A percentile compares a stretch with the other conserved stretches of the same genome.
Evolutionary conservation across 2,329 filamentous ascomycete species (phyloP).

Genomic region (Pseudogymnoascus sp.): DNA sequence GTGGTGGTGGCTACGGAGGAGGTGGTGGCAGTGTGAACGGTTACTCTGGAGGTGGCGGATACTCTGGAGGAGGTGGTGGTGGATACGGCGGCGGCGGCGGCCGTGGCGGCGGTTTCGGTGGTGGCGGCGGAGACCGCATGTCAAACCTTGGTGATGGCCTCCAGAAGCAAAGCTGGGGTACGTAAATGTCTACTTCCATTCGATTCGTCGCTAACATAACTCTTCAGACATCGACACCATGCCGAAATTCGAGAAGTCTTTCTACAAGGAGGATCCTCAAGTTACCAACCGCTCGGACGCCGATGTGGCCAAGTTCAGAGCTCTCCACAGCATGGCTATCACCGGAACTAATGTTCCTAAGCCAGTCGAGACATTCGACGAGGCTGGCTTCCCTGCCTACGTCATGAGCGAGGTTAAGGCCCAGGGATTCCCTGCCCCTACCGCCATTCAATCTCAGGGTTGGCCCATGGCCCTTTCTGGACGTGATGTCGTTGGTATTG

Average conservation of each 20-base stretch:
- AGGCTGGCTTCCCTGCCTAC: conserved; percentile 93
- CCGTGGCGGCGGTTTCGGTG: conserved; percentile 54
- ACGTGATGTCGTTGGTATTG: conserved; percentile 97
- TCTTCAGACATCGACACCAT: conserved; percentile 62
- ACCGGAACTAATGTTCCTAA: conserved; percentile 77
- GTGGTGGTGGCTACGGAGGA: conserved; percentile 23
- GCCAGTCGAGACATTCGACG: conserved; percentile 94
- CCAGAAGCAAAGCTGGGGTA: conserved; percentile 85
- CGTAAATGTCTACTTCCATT: conserved; percentile 32
- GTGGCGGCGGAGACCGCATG: conserved; percentile 87
- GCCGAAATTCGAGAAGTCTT: conserved; percentile 98
- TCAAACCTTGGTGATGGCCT: conserved; percentile 79
- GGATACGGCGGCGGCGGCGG: conserved; percentile 32
- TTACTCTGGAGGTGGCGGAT: conserved; percentile 30
- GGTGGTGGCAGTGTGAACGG: conserved; percentile 33
- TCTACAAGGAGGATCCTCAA: conserved; percentile 90
- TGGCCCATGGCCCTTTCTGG: conserved; percentile 99
- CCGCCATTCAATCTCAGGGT: conserved; percentile 94
- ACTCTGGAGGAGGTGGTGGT: conserved; percentile 23
- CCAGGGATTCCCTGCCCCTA: conserved; percentile 88
- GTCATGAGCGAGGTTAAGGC: conserved; percentile 99
- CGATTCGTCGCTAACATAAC: conserved; percentile 6
- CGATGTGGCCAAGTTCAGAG: conserved; percentile 85
- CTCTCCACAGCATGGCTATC: conserved; percentile 76
- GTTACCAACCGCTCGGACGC: conserved; percentile 66